A percentile compares a stretch with the other conserved stretches of the same genome.
These are phyloP conservation scores for Botrytis paeoniae DNA, from an alignment of 2,329 filamentous ascomycete species.

Conservation along the genomic window DNA sequence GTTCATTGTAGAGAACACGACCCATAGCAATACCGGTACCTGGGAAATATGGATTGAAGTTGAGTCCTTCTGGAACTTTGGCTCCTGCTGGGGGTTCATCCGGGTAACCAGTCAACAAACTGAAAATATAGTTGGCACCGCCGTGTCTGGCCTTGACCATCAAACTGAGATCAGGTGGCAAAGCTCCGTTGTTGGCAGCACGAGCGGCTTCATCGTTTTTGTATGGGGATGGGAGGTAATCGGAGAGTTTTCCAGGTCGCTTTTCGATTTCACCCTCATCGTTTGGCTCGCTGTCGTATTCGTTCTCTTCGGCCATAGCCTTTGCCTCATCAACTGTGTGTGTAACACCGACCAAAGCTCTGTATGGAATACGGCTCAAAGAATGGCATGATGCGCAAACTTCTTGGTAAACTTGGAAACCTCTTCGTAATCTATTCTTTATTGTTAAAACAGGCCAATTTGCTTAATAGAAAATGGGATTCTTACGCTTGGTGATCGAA, in stretches of 20 bases:
- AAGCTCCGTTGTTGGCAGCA: slow-evolving; percentile 95
- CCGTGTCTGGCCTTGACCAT: slow-evolving; percentile 98
- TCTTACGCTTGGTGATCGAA: slow-evolving; percentile 96
- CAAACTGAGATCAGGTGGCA: slow-evolving; percentile 94
- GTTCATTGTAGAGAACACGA: slow-evolving; percentile 93
- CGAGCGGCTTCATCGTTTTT: slow-evolving; percentile 99
- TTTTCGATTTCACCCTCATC: slow-evolving; percentile 98
- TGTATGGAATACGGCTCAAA: slow-evolving; percentile 89
- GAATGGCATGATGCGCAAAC: slow-evolving; percentile 98
- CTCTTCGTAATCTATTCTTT: slow-evolving; percentile 81
- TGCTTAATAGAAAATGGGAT: background rate
- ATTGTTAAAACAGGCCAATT: slow-evolving; percentile 11
- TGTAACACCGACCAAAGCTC: slow-evolving; percentile 81
- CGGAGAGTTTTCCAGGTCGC: slow-evolving; percentile 96
- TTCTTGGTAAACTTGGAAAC: slow-evolving; percentile 99
- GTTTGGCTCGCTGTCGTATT: slow-evolving; percentile 98
- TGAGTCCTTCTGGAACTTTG: slow-evolving; percentile 80
- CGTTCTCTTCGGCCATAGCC: slow-evolving; percentile 93
- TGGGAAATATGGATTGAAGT: slow-evolving; percentile 99
- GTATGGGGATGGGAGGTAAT: slow-evolving; percentile 93
- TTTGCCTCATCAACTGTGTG: slow-evolving; percentile 98
- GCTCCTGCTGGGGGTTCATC: slow-evolving; percentile 93
- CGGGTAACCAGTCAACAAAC: slow-evolving; percentile 91
- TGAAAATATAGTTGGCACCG: slow-evolving; percentile 98
- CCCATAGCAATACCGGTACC: slow-evolving; percentile 99